Conservation (phyloP, 108 stramenopile species). For the Aurantiochytrium sp. region DNA sequence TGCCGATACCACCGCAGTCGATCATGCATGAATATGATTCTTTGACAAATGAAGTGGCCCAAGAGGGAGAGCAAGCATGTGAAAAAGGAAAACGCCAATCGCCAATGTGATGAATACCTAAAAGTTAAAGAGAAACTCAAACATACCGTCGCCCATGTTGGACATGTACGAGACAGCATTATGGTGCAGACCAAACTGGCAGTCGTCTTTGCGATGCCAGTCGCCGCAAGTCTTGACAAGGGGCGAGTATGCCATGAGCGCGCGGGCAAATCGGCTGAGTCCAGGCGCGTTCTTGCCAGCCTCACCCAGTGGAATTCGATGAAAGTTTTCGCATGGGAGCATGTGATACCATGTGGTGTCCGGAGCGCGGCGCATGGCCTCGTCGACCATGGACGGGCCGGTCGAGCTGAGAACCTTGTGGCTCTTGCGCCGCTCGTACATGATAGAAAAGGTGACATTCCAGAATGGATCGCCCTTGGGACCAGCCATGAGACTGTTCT, state of each 20-base stretch:
- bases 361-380: background rate
- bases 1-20: too few species aligned
- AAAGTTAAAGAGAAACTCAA: background rate
- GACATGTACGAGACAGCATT: constrained; percentile 3
- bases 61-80: too few species aligned
- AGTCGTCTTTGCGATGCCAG: background rate
- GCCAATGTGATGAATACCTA: background rate
- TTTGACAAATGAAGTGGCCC: too few species aligned
- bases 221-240: background rate
- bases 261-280: background rate
- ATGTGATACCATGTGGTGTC: background rate
- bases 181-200: constrained; percentile 9
- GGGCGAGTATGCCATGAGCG: background rate
- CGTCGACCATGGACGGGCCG: constrained; percentile 15
- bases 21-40: too few species aligned
- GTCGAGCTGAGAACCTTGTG: constrained; percentile 3
- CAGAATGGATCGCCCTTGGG: constrained; percentile 7
- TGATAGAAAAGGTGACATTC: background rate
- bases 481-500: constrained; percentile 13
- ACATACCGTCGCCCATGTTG: background rate
- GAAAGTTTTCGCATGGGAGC: background rate
- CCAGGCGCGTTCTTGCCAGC: background rate
- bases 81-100: too few species aligned
- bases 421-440: background rate
- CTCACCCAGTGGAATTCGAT: background rate